Conservation (phyloP, 2,329 filamentous ascomycete species). For the Dissoconium aciculare region DNA sequence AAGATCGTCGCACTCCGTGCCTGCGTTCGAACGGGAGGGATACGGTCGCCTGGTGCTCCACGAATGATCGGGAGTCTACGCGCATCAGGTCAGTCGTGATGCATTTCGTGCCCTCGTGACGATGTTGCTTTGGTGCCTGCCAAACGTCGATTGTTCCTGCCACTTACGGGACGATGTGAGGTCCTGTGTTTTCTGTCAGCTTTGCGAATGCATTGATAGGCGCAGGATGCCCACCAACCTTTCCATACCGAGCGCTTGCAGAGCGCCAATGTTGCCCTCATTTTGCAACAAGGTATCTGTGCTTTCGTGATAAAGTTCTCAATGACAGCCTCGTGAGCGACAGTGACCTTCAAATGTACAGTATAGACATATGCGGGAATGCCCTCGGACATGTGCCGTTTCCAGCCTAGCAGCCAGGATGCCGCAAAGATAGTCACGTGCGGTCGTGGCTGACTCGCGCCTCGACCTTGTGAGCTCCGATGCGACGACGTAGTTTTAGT, state of each 20-base stretch:
- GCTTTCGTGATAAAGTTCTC: background rate
- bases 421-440: too few species aligned
- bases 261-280: slow-evolving; percentile 19
- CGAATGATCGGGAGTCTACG: slow-evolving; percentile 47
- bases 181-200: slow-evolving; percentile 34
- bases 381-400: too few species aligned
- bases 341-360: background rate
- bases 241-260: slow-evolving; percentile 72
- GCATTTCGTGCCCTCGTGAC: background rate
- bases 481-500: too few species aligned
- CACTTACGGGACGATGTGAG: slow-evolving; percentile 55
- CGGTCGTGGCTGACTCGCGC: too few species aligned
- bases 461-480: too few species aligned
- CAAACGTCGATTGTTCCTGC: background rate
- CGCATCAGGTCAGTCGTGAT: slow-evolving; percentile 8
- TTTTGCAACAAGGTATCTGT: slow-evolving; percentile 6
- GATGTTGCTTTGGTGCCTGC: too few species aligned
- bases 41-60: slow-evolving; percentile 45
- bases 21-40: slow-evolving; percentile 67
- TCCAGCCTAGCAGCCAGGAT: too few species aligned
- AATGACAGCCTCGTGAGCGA: background rate
- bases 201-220: background rate
- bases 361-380: too few species aligned
- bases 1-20: slow-evolving; percentile 79
- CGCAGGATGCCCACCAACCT: slow-evolving; percentile 39